phyloP scores from a whole-genome alignment of 2,329 filamentous ascomycete species.

The Pseudopyrenochaeta lycopersici region DNA sequence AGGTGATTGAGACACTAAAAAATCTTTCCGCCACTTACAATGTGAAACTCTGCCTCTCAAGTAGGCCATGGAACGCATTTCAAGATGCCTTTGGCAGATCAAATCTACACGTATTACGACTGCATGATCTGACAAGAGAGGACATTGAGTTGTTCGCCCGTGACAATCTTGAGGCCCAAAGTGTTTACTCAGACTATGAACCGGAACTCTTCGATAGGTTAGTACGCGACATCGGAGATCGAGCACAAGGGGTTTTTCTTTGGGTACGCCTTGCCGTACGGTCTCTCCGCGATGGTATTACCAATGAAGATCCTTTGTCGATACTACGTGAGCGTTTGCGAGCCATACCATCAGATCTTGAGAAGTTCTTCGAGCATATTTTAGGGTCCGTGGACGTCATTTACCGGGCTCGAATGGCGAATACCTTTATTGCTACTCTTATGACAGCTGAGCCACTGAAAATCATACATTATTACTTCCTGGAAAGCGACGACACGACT shows the following conservation, averaged over 20 bases:
- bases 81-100: slow-evolving; percentile 31
- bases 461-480: too few relatives aligned
- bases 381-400: too few relatives aligned
- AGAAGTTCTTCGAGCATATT: slow-evolving; percentile 23
- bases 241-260: slow-evolving; percentile 26
- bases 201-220: slow-evolving; percentile 25
- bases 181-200: slow-evolving; percentile 22
- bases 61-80: slow-evolving; percentile 39
- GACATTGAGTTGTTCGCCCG: slow-evolving; percentile 27
- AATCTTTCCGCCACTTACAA: neutral
- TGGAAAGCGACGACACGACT: too few relatives aligned
- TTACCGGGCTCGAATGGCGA: too few relatives aligned
- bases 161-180: slow-evolving; percentile 2
- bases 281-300: slow-evolving; percentile 16
- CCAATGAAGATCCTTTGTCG: slow-evolving; percentile 10
- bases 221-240: slow-evolving; percentile 7
- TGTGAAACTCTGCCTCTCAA: slow-evolving; percentile 38
- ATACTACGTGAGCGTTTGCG: slow-evolving; percentile 15
- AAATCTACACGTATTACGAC: slow-evolving; percentile 24
- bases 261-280: slow-evolving; percentile 27
- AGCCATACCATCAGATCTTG: slow-evolving; percentile 16
- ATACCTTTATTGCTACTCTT: too few relatives aligned
- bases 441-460: too few relatives aligned
- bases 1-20: neutral
- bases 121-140: slow-evolving; percentile 30